A percentile compares a stretch with the other conserved stretches of the same genome.
phyloP scores from a whole-genome alignment of 176 grass and related monocot genomes.

The Thinopyrum elongatum region DNA sequence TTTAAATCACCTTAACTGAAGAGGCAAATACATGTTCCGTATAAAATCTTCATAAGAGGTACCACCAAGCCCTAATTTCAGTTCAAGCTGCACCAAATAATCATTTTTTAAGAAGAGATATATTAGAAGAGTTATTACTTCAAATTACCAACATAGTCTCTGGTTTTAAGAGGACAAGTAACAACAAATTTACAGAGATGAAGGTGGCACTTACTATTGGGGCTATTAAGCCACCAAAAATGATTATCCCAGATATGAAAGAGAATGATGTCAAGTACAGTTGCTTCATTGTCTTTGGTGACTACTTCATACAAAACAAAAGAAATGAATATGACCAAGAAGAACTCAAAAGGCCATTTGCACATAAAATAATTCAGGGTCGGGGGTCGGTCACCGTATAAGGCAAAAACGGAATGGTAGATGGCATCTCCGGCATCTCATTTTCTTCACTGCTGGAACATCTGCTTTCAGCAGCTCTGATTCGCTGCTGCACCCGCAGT shows the following conservation, averaged over 20 bases:
- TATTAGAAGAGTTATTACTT: slow-evolving; percentile 3
- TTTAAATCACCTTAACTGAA: slow-evolving; percentile 73
- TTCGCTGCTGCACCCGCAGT: slow-evolving; percentile 77
- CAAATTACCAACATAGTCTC: not conserved
- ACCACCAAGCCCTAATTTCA: slow-evolving; percentile 89
- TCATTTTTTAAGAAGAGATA: slow-evolving; percentile 15
- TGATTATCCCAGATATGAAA: slow-evolving; percentile 81
- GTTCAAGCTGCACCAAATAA: slow-evolving; percentile 62
- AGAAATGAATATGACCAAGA: slow-evolving; percentile 1
- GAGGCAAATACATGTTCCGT: slow-evolving; percentile 69
- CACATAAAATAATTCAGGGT: slow-evolving; percentile 3
- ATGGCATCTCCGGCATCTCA: slow-evolving; percentile 88
- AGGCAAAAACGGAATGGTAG: slow-evolving; percentile 92
- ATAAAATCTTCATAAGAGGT: slow-evolving; percentile 98
- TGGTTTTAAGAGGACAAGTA: not conserved
- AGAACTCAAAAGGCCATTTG: not conserved
- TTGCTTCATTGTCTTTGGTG: slow-evolving; percentile 93
- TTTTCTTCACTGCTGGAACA: slow-evolving; percentile 65
- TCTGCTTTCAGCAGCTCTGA: slow-evolving; percentile 64
- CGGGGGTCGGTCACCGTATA: slow-evolving; percentile 59
- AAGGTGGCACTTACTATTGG: slow-evolving; percentile 64
- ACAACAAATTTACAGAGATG: slow-evolving; percentile 1
- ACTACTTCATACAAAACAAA: slow-evolving; percentile 48
- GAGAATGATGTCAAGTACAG: slow-evolving; percentile 85
- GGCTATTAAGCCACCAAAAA: slow-evolving; percentile 80